phyloP scores from a whole-genome alignment of 768 basidiomycete species.

The Lactarius psammicola region DNA sequence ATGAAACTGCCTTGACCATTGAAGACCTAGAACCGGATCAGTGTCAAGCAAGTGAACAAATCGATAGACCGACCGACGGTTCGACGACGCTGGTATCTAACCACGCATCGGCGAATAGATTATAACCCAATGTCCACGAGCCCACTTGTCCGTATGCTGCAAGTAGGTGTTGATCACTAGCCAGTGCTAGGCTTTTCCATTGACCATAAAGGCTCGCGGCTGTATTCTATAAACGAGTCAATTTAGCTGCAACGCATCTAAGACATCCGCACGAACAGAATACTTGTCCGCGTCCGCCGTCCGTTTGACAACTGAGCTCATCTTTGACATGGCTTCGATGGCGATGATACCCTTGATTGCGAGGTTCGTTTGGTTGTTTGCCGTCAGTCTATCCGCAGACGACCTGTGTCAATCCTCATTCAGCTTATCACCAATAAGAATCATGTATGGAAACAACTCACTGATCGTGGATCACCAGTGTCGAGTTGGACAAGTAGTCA shows the following conservation, averaged over 20 bases:
- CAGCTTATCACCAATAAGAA: not conserved
- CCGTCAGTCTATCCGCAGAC: not conserved
- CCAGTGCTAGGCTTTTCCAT: not conserved
- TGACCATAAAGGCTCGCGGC: not conserved
- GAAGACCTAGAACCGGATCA: slow-evolving; percentile 37
- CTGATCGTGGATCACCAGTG: not conserved
- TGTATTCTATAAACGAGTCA: not conserved
- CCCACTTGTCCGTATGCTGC: not conserved
- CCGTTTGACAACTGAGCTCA: not conserved
- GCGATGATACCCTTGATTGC: not conserved
- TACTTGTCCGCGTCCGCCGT: not conserved
- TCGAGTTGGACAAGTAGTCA: not conserved
- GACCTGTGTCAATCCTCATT: not conserved
- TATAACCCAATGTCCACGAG: not conserved
- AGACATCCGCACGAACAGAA: not conserved
- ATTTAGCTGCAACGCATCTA: not conserved
- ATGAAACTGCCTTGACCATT: slow-evolving; percentile 52
- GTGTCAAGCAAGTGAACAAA: too few species aligned
- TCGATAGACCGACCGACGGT: not conserved
- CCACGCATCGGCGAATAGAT: not conserved
- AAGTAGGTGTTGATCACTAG: not conserved
- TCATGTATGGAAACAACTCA: not conserved
- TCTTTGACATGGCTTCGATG: not conserved
- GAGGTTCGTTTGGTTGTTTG: not conserved
- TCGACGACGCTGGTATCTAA: not conserved